Evolutionary conservation across 176 grass and related monocot species (phyloP).

Genomic region (Miscanthus lutarioriparius): DNA sequence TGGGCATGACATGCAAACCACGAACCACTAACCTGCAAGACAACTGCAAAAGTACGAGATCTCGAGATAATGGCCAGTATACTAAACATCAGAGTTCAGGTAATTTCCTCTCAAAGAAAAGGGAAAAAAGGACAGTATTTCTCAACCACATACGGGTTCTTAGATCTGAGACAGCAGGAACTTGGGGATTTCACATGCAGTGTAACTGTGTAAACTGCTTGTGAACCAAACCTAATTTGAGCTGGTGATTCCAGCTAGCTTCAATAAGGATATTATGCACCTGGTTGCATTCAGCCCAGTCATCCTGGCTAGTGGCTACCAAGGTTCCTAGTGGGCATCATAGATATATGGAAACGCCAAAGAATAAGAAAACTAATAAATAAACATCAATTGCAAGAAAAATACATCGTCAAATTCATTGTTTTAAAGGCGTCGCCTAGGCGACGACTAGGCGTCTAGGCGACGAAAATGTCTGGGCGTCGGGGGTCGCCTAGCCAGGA

Average conservation of each 20-base stretch:
- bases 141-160: background rate
- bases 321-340: background rate
- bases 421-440: too few relatives aligned
- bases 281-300: background rate
- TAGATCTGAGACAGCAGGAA: background rate
- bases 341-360: conserved; percentile 3
- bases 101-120: background rate
- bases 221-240: background rate
- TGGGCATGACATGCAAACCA: background rate
- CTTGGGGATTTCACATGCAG: background rate
- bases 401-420: background rate
- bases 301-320: background rate
- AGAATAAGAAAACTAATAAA: background rate
- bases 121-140: background rate
- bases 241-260: background rate
- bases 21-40: background rate
- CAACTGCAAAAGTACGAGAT: background rate
- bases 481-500: too few relatives aligned
- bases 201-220: background rate
- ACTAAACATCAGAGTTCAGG: background rate
- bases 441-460: too few relatives aligned
- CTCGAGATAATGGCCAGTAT: background rate
- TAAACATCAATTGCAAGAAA: background rate
- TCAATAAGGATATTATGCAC: background rate
- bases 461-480: too few relatives aligned